Evolutionary conservation across 768 basidiomycete species (phyloP).

Genomic region (Pisolithus orientalis): DNA sequence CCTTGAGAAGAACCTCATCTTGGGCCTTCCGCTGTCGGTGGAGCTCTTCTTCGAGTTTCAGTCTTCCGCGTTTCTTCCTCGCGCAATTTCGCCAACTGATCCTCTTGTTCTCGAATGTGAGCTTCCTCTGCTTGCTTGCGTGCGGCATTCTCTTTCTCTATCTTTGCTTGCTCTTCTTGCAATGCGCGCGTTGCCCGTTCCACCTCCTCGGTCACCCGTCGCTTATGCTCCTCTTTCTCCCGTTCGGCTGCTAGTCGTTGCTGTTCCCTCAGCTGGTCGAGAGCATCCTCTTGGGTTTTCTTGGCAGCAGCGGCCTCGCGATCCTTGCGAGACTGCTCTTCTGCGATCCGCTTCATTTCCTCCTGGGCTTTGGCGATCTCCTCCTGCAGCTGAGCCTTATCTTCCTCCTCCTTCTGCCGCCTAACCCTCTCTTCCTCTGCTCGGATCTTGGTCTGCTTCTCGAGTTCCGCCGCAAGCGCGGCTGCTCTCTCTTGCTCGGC

Average conservation of each 20-base stretch:
- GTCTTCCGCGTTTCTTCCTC: conserved; percentile 25
- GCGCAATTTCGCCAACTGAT: conserved; percentile 19
- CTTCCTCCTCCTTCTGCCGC: conserved; percentile 19
- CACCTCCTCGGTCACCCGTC: conserved; percentile 19
- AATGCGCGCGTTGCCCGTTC: conserved; percentile 18
- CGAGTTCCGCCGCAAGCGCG: conserved; percentile 23
- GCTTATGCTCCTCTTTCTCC: conserved; percentile 22
- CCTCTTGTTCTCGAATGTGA: conserved; percentile 20
- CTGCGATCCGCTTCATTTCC: conserved; percentile 19
- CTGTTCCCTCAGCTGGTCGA: conserved; percentile 16
- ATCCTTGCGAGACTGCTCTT: conserved; percentile 21
- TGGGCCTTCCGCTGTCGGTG: conserved; percentile 16
- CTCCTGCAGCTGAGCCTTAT: conserved; percentile 21
- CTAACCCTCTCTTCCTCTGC: conserved; percentile 23
- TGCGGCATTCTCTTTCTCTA: conserved; percentile 16
- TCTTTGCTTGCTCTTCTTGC: conserved; percentile 21
- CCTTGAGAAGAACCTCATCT: conserved; percentile 5
- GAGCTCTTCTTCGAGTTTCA: conserved; percentile 21
- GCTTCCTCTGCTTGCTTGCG: conserved; percentile 18
- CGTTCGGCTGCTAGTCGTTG: conserved; percentile 15
- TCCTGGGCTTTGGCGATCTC: conserved; percentile 22
- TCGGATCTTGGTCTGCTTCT: conserved; percentile 18
- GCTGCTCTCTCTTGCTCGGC: conserved; percentile 24
- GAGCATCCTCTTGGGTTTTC: conserved; percentile 22
- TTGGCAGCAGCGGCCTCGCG: conserved; percentile 17